phyloP scores from a whole-genome alignment of 2,329 filamentous ascomycete species.

The Calycina herbarum region DNA sequence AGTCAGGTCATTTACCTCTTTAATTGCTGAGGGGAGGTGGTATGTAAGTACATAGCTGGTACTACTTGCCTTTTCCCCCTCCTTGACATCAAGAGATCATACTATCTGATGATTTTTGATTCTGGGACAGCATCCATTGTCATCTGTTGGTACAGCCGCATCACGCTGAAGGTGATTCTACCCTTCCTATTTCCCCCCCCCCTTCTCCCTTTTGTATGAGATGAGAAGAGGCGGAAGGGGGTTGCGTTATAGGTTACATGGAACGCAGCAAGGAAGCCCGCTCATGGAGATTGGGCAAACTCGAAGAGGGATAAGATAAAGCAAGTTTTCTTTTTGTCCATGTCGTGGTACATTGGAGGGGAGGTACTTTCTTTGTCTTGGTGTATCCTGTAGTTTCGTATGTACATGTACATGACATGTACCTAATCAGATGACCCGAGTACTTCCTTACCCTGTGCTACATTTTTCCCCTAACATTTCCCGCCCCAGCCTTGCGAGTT shows the following conservation, averaged over 20 bases:
- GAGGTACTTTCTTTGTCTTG: neutral
- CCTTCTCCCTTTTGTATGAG: neutral
- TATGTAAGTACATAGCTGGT: neutral
- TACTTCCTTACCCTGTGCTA: too few species aligned
- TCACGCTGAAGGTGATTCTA: neutral
- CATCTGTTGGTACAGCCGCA: neutral
- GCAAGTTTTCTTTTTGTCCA: constrained; percentile 17
- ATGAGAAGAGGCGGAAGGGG: neutral
- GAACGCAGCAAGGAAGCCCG: neutral
- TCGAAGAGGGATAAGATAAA: constrained; percentile 3
- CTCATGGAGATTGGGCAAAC: neutral
- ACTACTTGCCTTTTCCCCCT: neutral
- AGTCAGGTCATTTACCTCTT: neutral
- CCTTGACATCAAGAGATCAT: neutral
- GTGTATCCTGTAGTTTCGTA: neutral
- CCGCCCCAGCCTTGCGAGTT: too few species aligned
- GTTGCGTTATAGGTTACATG: neutral
- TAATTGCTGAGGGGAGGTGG: neutral
- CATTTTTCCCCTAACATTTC: too few species aligned
- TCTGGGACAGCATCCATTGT: neutral
- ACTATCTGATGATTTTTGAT: neutral
- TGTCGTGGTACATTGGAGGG: constrained; percentile 7
- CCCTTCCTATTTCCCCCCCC: neutral
- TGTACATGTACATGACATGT: neutral
- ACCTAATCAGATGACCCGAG: too few species aligned